Conservation (phyloP, 441 rosid genomes). For the California macrophylla region DNA sequence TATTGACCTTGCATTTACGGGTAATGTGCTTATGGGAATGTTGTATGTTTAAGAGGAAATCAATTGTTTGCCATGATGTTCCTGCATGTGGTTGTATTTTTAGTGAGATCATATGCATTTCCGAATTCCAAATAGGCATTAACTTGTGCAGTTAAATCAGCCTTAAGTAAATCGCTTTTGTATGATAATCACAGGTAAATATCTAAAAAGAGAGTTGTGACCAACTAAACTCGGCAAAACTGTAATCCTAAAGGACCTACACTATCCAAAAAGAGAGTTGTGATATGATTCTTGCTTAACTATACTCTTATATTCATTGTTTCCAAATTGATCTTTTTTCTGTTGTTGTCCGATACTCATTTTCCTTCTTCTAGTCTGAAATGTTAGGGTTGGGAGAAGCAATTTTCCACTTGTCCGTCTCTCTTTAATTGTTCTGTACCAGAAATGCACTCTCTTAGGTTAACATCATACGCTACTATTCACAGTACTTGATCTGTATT, state of each 20-base stretch:
- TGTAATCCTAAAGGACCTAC: neutral
- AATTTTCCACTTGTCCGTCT: neutral
- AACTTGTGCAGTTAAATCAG: neutral
- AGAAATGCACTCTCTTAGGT: neutral
- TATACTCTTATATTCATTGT: neutral
- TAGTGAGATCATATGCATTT: neutral
- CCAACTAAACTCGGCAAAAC: neutral
- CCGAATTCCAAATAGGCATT: neutral
- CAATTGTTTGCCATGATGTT: neutral
- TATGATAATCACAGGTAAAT: neutral
- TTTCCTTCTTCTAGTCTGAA: neutral
- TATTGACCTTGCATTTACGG: too few relatives aligned
- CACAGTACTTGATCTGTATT: neutral
- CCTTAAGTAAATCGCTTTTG: neutral
- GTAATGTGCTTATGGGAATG: too few relatives aligned
- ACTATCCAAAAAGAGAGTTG: too few relatives aligned
- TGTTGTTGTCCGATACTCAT: neutral
- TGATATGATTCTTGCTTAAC: neutral
- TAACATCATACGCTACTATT: neutral
- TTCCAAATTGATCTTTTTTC: neutral
- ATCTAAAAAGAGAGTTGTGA: neutral
- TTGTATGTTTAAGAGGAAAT: neutral
- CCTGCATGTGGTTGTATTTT: neutral
- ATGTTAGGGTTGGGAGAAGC: neutral
- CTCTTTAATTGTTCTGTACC: neutral